Base-by-base conservation (phyloP, 140 eudicot species). In the Senecio squalidus region DNA sequence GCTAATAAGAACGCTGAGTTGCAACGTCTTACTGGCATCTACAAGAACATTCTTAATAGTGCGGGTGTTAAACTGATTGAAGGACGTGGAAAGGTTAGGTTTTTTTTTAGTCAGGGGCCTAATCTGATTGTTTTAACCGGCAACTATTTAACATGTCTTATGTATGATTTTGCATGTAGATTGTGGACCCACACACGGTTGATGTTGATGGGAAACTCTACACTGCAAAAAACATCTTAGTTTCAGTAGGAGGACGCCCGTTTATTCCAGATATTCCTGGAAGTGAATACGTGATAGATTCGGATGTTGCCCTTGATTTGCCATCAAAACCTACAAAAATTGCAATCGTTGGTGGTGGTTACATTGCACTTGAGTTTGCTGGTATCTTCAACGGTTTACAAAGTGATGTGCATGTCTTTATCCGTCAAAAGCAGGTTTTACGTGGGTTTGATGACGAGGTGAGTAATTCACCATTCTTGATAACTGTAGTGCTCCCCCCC, bases 381-480 rank as follows among this genome's bases (percentile, higher is more conserved):
- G 99, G 99, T 51, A 92, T 92, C 64, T 92, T 92, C 82, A 92
- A 92, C 31, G 99, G 99, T 45, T 76, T 92, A 74, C 69, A 58
- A 66, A 88, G 99, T 69, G 95, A 88, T 15, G 99, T 88, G 62
- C 99, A 92, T 78, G 89, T 92, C 53, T 92, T 92, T 55, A 87
- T 92, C 51, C 84, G 99, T 45, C 99, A 92, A 67, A 88, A 92
- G 77, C 72, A 92, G 79, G 85, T 92, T 69, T 73, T 92, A 64
- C 84, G 99, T 80, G 99, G 99, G 66, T 92, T 92, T 66, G 99
- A 92, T 74, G 99, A 92, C 48, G 96, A 92, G 96, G 98, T 92
- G 55, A 68, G 74, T 16, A 71, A 23, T 52, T 51, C 1, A 0
- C 0, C 33, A 8, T 52, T 49, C 48, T 65, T 17, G 62, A 25